Percentiles rank a stretch among this genome's conserved stretches.
Evolutionary conservation across 306 rosid genomes (phyloP).

Genomic region (Abrus precatorius): DNA sequence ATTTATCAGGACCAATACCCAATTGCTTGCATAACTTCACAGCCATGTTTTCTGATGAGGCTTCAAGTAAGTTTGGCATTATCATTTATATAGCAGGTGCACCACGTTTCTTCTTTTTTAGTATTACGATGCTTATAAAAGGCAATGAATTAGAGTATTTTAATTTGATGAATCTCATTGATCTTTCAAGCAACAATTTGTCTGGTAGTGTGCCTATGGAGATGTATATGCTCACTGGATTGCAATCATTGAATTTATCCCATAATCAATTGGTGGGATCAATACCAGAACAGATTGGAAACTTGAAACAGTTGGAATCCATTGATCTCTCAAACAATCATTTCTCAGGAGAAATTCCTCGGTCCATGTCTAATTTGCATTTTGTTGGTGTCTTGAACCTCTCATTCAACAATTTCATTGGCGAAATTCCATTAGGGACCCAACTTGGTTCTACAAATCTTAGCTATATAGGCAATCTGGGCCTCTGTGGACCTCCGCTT

Average conservation of each 20-base stretch:
- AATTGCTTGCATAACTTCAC: slow-evolving; percentile 13
- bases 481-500: slow-evolving; percentile 11
- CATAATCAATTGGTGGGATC: slow-evolving; percentile 43
- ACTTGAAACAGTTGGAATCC: slow-evolving; percentile 30
- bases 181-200: slow-evolving; percentile 44
- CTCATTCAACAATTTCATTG: slow-evolving; percentile 9
- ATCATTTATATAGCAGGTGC: neutral
- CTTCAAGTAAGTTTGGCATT: neutral
- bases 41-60: neutral
- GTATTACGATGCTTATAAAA: neutral
- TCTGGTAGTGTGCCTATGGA: slow-evolving; percentile 41
- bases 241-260: slow-evolving; percentile 48
- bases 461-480: neutral
- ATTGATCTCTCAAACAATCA: slow-evolving; percentile 42
- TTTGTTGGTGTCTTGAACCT: neutral
- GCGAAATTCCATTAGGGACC: slow-evolving; percentile 24
- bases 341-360: neutral
- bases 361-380: neutral
- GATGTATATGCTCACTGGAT: neutral
- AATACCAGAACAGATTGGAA: slow-evolving; percentile 39
- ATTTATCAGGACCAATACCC: slow-evolving; percentile 38
- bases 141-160: neutral
- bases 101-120: neutral
- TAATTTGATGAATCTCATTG: neutral
- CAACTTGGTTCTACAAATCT: slow-evolving; percentile 21